A percentile compares a stretch with the other conserved stretches of the same genome.
These are phyloP conservation scores for Nemania sp. DNA, from an alignment of 2,329 filamentous ascomycete genomes.

Conservation along the genomic window DNA sequence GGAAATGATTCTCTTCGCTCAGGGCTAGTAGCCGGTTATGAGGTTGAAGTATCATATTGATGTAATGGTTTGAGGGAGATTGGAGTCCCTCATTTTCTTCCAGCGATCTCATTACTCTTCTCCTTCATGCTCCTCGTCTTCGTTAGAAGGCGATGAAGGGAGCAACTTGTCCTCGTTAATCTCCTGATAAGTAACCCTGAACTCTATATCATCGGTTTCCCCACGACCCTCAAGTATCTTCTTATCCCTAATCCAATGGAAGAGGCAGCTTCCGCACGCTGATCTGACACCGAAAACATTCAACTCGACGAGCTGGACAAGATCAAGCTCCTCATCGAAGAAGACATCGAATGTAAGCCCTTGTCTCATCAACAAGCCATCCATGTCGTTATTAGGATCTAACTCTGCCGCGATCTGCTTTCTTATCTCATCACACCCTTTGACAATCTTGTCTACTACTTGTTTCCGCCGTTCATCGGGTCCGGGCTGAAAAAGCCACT, in stretches of 20 bases:
- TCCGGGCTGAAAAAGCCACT: constrained; percentile 47
- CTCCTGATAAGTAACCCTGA: constrained; percentile 43
- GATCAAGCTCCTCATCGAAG: constrained; percentile 48
- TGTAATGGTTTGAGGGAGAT: too few species aligned
- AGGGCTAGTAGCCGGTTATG: too few species aligned
- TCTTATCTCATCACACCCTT: constrained; percentile 42
- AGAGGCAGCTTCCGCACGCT: constrained; percentile 60
- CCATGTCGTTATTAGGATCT: constrained; percentile 39
- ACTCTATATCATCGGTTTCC: constrained; percentile 43
- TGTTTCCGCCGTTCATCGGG: constrained; percentile 20
- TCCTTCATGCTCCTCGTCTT: neutral
- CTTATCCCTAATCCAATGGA: constrained; percentile 58
- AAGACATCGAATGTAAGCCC: constrained; percentile 60
- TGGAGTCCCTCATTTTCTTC: neutral
- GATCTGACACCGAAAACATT: constrained; percentile 60
- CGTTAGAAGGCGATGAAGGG: neutral
- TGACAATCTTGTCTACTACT: constrained; percentile 39
- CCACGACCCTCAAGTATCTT: constrained; percentile 44
- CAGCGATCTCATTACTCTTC: neutral
- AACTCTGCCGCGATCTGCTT: constrained; percentile 48
- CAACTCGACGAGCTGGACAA: constrained; percentile 56
- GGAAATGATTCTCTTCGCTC: too few species aligned
- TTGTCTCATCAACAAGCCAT: constrained; percentile 52
- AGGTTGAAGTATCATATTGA: too few species aligned
- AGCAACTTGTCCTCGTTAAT: neutral